phyloP scores from a whole-genome alignment of 164 flowering plant species.

The Chimonanthus praecox region DNA sequence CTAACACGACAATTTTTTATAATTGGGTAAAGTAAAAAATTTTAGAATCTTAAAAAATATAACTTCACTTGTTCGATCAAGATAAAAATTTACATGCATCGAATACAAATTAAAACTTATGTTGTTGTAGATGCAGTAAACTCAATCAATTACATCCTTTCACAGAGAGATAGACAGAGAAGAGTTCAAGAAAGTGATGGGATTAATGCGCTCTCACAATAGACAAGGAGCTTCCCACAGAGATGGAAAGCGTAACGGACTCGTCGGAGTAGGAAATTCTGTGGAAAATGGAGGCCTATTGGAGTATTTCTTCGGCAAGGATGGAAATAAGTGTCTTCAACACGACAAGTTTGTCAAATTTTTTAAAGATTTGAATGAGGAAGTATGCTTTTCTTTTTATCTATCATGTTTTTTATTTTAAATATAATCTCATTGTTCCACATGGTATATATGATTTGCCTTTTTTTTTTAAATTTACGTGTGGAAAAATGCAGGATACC shows the following conservation, averaged over 20 bases:
- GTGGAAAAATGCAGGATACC: too few relatives aligned
- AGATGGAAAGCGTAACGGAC: conserved; percentile 62
- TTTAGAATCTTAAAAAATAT: too few relatives aligned
- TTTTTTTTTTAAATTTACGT: too few relatives aligned
- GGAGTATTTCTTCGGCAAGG: conserved; percentile 83
- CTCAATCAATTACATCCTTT: conserved; percentile 3
- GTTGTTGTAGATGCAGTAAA: background rate
- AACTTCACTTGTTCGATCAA: too few relatives aligned
- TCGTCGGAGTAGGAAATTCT: conserved; percentile 50
- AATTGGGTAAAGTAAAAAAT: too few relatives aligned
- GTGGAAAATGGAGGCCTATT: conserved; percentile 89
- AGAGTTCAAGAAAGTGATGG: conserved; percentile 94
- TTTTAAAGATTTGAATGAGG: conserved; percentile 63
- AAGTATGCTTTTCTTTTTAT: conserved; percentile 39
- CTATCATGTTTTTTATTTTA: background rate
- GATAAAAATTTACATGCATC: too few relatives aligned
- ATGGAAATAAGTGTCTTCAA: conserved; percentile 56
- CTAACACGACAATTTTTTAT: too few relatives aligned
- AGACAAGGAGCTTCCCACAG: conserved; percentile 79
- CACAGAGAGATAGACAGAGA: conserved; percentile 69
- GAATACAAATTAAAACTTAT: too few relatives aligned
- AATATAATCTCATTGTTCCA: too few relatives aligned
- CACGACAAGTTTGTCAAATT: conserved; percentile 70
- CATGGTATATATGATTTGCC: too few relatives aligned
- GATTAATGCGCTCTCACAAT: conserved; percentile 69